Base-by-base conservation (phyloP, 371 early-diverging fungal genomes). In the Furculomyces boomerangus region DNA sequence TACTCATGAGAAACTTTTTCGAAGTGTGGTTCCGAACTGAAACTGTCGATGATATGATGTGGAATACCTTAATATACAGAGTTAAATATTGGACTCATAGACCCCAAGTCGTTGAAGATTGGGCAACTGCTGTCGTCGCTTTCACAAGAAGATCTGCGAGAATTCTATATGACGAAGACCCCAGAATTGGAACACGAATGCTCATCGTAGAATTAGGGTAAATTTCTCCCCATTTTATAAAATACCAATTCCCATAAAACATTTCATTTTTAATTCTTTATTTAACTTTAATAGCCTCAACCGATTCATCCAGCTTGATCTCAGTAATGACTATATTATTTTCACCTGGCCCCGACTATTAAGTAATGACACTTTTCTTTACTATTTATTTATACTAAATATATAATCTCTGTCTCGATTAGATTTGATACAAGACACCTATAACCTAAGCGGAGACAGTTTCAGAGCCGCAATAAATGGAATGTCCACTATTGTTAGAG, bases 21-120 rank as follows among this genome's bases (percentile, higher is more conserved):
- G 52, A 51, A 51, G 52, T 51, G 7, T 51, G 52, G 52, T 51
- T 51, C 26, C 27, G 52, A 32, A 51, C 52, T 35, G 52, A 51
- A 51, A 51, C 52, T 51, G 52, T 51, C 14, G 52, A 51, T 22
- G 52, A 51, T 35, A 3, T 18, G 14, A 51, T 51, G 52, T 51
- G 52, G 52, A 32, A 20, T 13, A 35, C 52, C 3, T 26, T 51
- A 22, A 51, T 51, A 24, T 14, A 39, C 18, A 8, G 52, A 39
- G 31, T 51, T 8, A 51, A 35, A 39, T 51, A 13, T 35, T 51
- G 52, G 52, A 51, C 52, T 51, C 52, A 51, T 37, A 3, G 52
- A 5, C 35, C 52, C 7, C 35, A 51, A 51, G 52, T 51, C 3
- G 52, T 51, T 25, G 30, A n/a, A 18, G 52, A 51, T 30, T 25